Percentiles rank a stretch among this genome's conserved stretches.
phyloP scores from a whole-genome alignment of 176 grass and related monocot genomes.

The Microstegium vimineum region DNA sequence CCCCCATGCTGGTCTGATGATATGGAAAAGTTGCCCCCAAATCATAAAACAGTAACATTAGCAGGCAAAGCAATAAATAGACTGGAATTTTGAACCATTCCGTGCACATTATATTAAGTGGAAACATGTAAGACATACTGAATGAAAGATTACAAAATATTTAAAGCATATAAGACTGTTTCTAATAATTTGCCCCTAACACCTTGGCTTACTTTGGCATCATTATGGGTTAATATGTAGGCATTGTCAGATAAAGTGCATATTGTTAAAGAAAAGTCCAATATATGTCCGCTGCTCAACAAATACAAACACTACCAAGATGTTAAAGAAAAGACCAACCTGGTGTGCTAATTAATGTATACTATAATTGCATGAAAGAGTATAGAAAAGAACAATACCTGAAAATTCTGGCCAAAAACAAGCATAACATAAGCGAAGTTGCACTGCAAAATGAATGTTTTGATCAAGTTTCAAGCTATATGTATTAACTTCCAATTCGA shows the following conservation, averaged over 20 bases:
- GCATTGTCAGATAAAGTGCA: background rate
- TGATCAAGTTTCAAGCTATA: constrained; percentile 3
- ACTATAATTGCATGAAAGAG: constrained; percentile 21
- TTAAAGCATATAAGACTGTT: background rate
- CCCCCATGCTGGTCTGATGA: background rate
- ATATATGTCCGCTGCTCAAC: background rate
- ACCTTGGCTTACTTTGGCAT: background rate
- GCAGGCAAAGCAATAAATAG: background rate
- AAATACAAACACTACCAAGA: background rate
- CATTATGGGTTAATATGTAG: background rate
- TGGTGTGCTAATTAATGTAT: background rate
- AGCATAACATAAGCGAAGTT: constrained; percentile 87
- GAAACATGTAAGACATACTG: background rate
- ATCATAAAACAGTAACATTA: background rate
- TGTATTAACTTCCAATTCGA: background rate
- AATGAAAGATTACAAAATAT: background rate
- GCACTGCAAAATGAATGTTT: constrained; percentile 65
- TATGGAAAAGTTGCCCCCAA: background rate
- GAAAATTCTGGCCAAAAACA: constrained; percentile 85
- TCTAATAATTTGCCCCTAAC: background rate
- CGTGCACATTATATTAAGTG: background rate
- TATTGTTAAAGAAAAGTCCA: background rate
- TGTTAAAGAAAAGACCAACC: background rate
- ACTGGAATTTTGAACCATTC: background rate
- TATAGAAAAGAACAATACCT: constrained; percentile 53